A percentile compares a stretch with the other conserved stretches of the same genome.
phyloP scores from a whole-genome alignment of 2,329 filamentous ascomycete genomes.

The Aureobasidium zeae region DNA sequence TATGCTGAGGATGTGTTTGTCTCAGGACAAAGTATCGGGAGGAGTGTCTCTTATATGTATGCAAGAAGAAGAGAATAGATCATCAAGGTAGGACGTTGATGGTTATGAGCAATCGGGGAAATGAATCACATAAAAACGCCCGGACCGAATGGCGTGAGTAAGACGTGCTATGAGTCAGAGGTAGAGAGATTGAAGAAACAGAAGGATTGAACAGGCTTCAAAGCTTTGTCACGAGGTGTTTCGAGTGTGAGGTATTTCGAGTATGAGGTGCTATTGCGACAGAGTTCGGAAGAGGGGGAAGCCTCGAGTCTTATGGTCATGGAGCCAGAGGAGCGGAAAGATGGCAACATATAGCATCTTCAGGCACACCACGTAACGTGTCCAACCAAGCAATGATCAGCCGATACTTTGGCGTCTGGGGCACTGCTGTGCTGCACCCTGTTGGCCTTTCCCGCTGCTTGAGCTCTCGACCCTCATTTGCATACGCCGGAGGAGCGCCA shows the following conservation, averaged over 20 bases:
- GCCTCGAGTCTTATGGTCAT: not conserved
- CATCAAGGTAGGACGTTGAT: slow-evolving; percentile 16
- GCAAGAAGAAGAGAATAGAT: slow-evolving; percentile 4
- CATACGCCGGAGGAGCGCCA: slow-evolving; percentile 11
- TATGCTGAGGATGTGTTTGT: not conserved
- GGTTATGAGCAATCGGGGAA: slow-evolving; percentile 14
- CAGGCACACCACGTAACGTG: slow-evolving; percentile 8
- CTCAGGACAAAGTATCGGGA: too few relatives aligned
- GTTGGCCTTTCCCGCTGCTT: slow-evolving; percentile 12
- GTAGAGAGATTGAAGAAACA: slow-evolving; percentile 4
- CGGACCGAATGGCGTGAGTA: slow-evolving; percentile 17
- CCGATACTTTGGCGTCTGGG: slow-evolving; percentile 14
- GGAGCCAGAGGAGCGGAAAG: not conserved
- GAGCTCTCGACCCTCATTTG: slow-evolving; percentile 14
- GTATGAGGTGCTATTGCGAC: slow-evolving; percentile 15
- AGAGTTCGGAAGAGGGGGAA: not conserved
- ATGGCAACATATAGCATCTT: slow-evolving; percentile 16
- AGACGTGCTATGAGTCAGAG: slow-evolving; percentile 10
- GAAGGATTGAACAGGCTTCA: slow-evolving; percentile 6
- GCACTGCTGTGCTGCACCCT: slow-evolving; percentile 15
- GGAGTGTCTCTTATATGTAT: slow-evolving; percentile 10
- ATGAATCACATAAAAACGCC: slow-evolving; percentile 17
- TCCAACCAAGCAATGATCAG: slow-evolving; percentile 15
- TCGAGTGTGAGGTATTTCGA: too few relatives aligned
- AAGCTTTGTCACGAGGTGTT: slow-evolving; percentile 10